Base-by-base conservation (phyloP, 2,329 filamentous ascomycete species). In the Tolypocladium guangdongense region DNA sequence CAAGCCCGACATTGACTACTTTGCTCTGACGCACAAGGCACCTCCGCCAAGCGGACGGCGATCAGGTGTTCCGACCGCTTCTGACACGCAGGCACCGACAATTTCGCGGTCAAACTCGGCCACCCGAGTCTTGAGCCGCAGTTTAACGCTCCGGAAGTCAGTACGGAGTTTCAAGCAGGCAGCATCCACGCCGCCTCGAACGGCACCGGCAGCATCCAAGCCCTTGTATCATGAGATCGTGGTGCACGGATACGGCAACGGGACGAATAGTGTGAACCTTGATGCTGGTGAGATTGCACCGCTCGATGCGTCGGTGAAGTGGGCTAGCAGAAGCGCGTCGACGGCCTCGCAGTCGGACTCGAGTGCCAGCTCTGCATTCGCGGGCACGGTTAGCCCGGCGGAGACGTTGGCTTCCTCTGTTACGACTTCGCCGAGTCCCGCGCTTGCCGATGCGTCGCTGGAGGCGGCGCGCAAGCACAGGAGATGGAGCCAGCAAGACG, bases 1-100 rank as follows among this genome's bases (percentile, higher is more conserved):
- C 55, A 75, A 76, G 54, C 78, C 78, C 0, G 79, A 83, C 49
- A 74, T 82, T 45, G 78, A 82, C 58, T 80, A 81, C 56, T 72
- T 77, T 52, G 74, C 74, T 0, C 64, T 76, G 8, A 68, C 70
- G 0, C 72, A 74, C 54, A 65, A 66, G 49, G 55, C 56, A 52
- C 56, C 53, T 18, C 55, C 51, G 32, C 43, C 45, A 4, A 39
- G 39, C 52, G 50, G 55, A 37, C 53, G 54, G 32, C 53, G 52
- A 2, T 55, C 53, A 0, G 45, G 57, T 1, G 63, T 55, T 4
- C 51, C 52, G 41, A 35, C 12, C 2, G 10, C 4, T 2, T 7
- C 27, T 7, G 43, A 46, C 27, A 27, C 27, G 4, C 18, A 32
- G 7, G 50, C 56, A 16, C 55, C 58, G 7, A 47, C 57, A 3